These are phyloP conservation scores for Solanum rostratum DNA, from an alignment of 257 asterid species.

Conservation along the genomic window DNA sequence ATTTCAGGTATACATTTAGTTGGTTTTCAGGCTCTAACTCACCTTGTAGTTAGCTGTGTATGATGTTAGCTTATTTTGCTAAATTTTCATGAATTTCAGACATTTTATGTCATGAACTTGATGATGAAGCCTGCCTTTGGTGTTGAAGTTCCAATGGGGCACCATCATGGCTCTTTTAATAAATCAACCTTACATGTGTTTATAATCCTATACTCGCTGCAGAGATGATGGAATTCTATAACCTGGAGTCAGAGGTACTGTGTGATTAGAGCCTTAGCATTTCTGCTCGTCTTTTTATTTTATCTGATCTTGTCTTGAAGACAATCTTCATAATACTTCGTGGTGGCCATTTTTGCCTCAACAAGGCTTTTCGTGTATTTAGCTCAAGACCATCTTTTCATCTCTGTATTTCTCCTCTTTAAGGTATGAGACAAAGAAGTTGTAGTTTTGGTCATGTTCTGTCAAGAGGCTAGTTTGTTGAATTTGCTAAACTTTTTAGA, in stretches of 20 bases:
- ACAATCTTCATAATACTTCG: background rate
- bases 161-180: background rate
- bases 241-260: background rate
- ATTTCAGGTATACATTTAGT: constrained; percentile 3
- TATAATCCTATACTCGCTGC: background rate
- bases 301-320: background rate
- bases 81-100: background rate
- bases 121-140: constrained; percentile 2
- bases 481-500: background rate
- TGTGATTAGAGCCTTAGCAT: background rate
- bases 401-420: background rate
- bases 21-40: background rate
- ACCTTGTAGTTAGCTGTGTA: background rate
- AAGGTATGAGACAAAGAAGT: background rate
- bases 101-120: background rate
- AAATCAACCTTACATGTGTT: background rate
- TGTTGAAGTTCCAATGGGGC: constrained; percentile 3
- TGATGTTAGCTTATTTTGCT: background rate
- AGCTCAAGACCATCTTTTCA: background rate
- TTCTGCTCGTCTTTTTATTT: background rate
- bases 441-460: background rate
- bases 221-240: background rate
- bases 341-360: background rate
- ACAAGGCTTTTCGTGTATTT: background rate
- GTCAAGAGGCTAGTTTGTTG: background rate